These are phyloP conservation scores for Pythium monospermum DNA, from an alignment of 352 stramenopile genomes.

Conservation along the genomic window DNA sequence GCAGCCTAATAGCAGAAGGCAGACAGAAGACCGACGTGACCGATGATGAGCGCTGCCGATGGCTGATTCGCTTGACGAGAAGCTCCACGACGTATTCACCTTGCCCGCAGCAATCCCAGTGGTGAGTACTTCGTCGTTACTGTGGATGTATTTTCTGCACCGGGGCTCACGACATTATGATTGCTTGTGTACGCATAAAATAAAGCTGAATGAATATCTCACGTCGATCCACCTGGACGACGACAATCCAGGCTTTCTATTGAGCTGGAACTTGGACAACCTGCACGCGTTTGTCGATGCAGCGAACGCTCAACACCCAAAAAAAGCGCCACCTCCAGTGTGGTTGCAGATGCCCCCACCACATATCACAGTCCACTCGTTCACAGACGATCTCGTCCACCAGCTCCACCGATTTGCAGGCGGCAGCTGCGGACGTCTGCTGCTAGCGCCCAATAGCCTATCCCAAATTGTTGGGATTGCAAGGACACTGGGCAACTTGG, in stretches of 20 bases:
- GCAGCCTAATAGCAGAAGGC: too few species aligned
- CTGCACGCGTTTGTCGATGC: slow-evolving; percentile 5
- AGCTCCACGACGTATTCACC: slow-evolving; percentile 6
- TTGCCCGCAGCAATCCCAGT: slow-evolving; percentile 5
- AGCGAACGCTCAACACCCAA: not conserved
- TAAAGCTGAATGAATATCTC: slow-evolving; percentile 8
- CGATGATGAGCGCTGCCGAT: slow-evolving; percentile 2
- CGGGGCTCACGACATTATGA: slow-evolving; percentile 5
- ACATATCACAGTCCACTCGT: slow-evolving; percentile 14
- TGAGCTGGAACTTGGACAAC: slow-evolving; percentile 8
- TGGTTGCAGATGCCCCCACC: slow-evolving; percentile 13
- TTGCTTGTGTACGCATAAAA: slow-evolving; percentile 3
- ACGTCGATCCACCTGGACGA: slow-evolving; percentile 7
- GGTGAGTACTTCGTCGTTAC: slow-evolving; percentile 1
- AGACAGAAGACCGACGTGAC: too few species aligned
- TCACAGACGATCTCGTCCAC: slow-evolving; percentile 12
- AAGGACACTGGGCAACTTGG: not conserved
- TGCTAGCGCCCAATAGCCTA: not conserved
- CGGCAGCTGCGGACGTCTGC: not conserved
- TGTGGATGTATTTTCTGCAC: too few species aligned
- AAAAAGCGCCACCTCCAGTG: not conserved
- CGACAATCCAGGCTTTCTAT: slow-evolving; percentile 7
- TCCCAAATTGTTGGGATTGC: not conserved
- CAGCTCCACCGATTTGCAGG: not conserved
- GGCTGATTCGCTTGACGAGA: slow-evolving; percentile 16